phyloP scores from a whole-genome alignment of 2,329 filamentous ascomycete species.

The Fusarium fujikuroi region DNA sequence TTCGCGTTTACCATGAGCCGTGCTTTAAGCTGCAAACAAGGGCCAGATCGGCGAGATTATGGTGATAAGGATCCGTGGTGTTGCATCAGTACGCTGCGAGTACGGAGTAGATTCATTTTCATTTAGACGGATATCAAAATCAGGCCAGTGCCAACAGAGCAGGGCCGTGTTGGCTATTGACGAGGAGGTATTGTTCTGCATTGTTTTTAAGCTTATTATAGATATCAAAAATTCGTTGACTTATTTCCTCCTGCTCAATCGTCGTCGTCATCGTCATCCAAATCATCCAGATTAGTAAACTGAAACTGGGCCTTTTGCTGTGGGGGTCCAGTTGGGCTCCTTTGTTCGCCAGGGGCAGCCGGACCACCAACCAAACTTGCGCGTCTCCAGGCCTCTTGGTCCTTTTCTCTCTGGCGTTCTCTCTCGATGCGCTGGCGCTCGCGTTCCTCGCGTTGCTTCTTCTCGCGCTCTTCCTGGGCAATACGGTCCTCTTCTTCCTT shows the following conservation, averaged over 20 bases:
- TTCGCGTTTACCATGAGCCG: slow-evolving; percentile 21
- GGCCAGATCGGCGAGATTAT: slow-evolving; percentile 1
- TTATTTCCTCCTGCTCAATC: slow-evolving; percentile 38
- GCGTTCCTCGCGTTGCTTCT: slow-evolving; percentile 52
- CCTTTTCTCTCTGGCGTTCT: slow-evolving; percentile 56
- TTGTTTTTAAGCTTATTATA: slow-evolving; percentile 29
- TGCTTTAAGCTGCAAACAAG: background rate
- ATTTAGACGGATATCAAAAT: slow-evolving; percentile 35
- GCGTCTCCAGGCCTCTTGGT: slow-evolving; percentile 55
- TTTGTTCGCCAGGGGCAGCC: slow-evolving; percentile 42
- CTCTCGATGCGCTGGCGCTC: slow-evolving; percentile 55
- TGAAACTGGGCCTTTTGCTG: slow-evolving; percentile 65
- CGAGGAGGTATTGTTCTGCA: slow-evolving; percentile 23
- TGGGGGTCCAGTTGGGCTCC: slow-evolving; percentile 42
- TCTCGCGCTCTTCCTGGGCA: slow-evolving; percentile 60
- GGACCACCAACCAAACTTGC: slow-evolving; percentile 49
- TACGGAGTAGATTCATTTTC: slow-evolving; percentile 28
- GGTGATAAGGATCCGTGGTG: background rate
- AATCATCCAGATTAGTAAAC: slow-evolving; percentile 64
- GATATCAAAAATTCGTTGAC: slow-evolving; percentile 12
- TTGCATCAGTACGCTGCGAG: slow-evolving; percentile 25
- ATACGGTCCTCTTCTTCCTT: slow-evolving; percentile 59
- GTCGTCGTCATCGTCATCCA: slow-evolving; percentile 56
- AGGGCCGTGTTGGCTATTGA: slow-evolving; percentile 27
- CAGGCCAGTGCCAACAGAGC: slow-evolving; percentile 13